Percentiles rank a stretch among this genome's conserved stretches.
Evolutionary conservation across 2,329 filamentous ascomycete genomes (phyloP).

Genomic region (Aureobasidium sp.): DNA sequence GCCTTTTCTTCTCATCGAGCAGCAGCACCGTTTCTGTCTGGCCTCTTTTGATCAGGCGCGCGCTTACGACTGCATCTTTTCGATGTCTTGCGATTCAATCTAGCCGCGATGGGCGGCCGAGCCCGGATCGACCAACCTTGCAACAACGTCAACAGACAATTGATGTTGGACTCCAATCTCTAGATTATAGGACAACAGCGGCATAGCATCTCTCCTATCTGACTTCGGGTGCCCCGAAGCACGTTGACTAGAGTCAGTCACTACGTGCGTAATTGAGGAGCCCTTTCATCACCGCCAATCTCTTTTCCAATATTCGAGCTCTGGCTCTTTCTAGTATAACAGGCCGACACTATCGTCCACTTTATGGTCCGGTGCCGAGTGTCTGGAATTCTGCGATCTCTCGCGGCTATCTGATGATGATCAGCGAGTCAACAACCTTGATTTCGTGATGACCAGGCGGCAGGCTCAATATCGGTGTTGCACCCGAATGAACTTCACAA

Average conservation of each 20-base stretch:
- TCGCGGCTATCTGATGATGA: background rate
- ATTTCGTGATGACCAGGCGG: background rate
- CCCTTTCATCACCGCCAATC: background rate
- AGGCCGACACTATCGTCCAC: background rate
- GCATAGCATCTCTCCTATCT: background rate
- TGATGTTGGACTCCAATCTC: background rate
- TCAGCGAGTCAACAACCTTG: background rate
- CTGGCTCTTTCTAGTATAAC: background rate
- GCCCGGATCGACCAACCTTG: background rate
- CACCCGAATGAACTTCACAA: background rate
- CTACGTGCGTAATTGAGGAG: background rate
- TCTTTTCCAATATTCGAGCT: background rate
- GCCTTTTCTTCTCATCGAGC: background rate
- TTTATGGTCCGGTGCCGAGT: background rate
- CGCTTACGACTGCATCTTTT: background rate
- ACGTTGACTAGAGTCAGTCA: background rate
- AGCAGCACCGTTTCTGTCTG: slow-evolving; percentile 4
- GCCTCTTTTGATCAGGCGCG: slow-evolving; percentile 3
- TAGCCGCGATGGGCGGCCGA: background rate
- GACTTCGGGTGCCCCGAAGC: background rate
- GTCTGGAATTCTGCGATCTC: background rate
- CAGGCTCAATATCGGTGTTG: background rate
- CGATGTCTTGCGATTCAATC: background rate
- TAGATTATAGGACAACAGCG: background rate
- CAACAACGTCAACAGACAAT: background rate